Evolutionary conservation across 2,329 filamentous ascomycete species (phyloP).

Genomic region (Cercospora sesami): DNA sequence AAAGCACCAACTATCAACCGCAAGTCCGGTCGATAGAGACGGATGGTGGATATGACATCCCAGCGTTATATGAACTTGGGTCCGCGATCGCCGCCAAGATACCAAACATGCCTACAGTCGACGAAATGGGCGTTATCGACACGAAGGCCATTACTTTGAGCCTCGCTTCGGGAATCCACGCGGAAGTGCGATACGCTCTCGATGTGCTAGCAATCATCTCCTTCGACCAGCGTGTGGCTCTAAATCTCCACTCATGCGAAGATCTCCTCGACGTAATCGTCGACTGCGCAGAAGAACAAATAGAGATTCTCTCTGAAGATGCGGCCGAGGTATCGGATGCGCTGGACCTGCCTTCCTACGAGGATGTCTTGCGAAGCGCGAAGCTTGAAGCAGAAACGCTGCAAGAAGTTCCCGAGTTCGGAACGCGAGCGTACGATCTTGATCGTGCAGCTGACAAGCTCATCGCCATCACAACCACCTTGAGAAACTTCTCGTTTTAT

Average conservation of each 20-base stretch:
- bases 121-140: conserved; percentile 84
- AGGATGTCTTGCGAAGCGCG: conserved; percentile 80
- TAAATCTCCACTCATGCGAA: conserved; percentile 74
- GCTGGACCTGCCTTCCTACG: conserved; percentile 79
- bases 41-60: conserved; percentile 70
- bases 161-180: conserved; percentile 83
- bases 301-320: conserved; percentile 80
- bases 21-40: conserved; percentile 29
- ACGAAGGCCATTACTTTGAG: conserved; percentile 86
- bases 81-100: conserved; percentile 66
- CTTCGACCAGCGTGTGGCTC: conserved; percentile 60
- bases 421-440: conserved; percentile 74
- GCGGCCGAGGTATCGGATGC: conserved; percentile 83
- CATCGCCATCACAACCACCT: conserved; percentile 85
- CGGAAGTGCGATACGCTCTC: conserved; percentile 84
- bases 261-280: conserved; percentile 85
- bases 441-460: conserved; percentile 83
- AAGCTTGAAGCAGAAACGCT: conserved; percentile 70
- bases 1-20: conserved; percentile 37
- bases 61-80: conserved; percentile 64
- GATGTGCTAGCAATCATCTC: conserved; percentile 78
- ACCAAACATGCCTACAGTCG: conserved; percentile 71
- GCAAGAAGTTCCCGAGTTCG: conserved; percentile 71
- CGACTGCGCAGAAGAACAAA: conserved; percentile 86
- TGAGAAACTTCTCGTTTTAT: conserved; percentile 88